These are phyloP conservation scores for Talaromyces sp. DNA, from an alignment of 2,329 filamentous ascomycete species.

Conservation along the genomic window DNA sequence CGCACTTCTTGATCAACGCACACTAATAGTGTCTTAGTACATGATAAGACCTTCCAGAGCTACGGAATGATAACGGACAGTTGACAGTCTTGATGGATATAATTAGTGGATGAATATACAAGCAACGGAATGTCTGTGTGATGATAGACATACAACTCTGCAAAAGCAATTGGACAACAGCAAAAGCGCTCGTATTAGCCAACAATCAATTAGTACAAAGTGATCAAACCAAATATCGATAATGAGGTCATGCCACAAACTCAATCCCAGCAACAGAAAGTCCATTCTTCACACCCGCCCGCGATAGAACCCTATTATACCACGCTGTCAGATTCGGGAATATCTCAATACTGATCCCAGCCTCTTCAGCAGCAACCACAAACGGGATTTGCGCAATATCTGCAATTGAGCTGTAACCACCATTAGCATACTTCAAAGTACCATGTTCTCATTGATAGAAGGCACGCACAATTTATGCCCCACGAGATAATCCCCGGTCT, in stretches of 20 bases:
- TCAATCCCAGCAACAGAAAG: background rate
- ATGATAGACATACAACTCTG: background rate
- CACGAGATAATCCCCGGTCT: conserved; percentile 6
- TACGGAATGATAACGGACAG: background rate
- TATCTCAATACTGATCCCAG: background rate
- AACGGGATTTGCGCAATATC: conserved; percentile 6
- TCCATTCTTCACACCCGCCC: background rate
- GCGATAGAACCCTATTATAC: background rate
- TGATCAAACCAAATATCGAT: too few species aligned
- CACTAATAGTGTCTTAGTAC: background rate
- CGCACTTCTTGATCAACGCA: background rate
- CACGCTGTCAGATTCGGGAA: background rate
- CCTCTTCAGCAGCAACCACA: conserved; percentile 6
- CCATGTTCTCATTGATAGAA: background rate
- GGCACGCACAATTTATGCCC: conserved; percentile 2
- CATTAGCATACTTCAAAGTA: background rate
- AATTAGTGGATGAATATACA: background rate
- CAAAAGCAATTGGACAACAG: background rate
- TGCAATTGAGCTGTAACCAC: background rate
- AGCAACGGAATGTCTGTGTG: background rate
- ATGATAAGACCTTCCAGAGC: background rate
- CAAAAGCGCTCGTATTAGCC: background rate
- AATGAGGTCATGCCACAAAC: background rate
- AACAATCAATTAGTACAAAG: background rate
- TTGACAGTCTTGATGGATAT: background rate